Evolutionary conservation across 192 early-diverging fungal species (phyloP).

Genomic region (Backusella mclennaniae): DNA sequence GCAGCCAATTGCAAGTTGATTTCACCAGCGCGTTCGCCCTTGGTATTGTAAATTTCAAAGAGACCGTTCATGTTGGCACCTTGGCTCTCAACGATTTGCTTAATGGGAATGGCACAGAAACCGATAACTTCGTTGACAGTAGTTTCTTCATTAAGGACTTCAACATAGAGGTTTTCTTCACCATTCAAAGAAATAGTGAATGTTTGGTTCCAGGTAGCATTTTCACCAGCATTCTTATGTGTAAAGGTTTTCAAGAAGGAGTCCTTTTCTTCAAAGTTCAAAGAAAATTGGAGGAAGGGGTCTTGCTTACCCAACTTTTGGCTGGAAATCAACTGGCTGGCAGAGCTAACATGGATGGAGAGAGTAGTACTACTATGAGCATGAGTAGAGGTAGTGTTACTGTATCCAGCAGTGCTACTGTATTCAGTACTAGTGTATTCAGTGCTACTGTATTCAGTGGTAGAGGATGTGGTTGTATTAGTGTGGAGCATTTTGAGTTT

Average conservation of each 20-base stretch:
- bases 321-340: slow-evolving; percentile 36
- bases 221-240: slow-evolving; percentile 48
- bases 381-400: not conserved
- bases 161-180: slow-evolving; percentile 43
- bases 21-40: slow-evolving; percentile 39
- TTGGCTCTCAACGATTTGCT: slow-evolving; percentile 41
- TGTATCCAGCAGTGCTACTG: not conserved
- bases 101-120: slow-evolving; percentile 51
- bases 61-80: slow-evolving; percentile 41
- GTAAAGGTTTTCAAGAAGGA: slow-evolving; percentile 49
- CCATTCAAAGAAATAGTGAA: slow-evolving; percentile 41
- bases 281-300: slow-evolving; percentile 46
- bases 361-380: slow-evolving; percentile 29
- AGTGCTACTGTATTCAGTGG: not conserved
- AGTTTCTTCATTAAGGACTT: slow-evolving; percentile 47
- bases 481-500: not conserved
- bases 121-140: slow-evolving; percentile 42
- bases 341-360: slow-evolving; percentile 33
- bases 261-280: slow-evolving; percentile 41
- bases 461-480: not conserved
- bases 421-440: not conserved
- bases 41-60: slow-evolving; percentile 41
- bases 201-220: slow-evolving; percentile 51
- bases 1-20: slow-evolving; percentile 39
- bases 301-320: slow-evolving; percentile 51